Evolutionary conservation across 2,329 filamentous ascomycete species (phyloP).

Genomic region (Cladosporium sp.): DNA sequence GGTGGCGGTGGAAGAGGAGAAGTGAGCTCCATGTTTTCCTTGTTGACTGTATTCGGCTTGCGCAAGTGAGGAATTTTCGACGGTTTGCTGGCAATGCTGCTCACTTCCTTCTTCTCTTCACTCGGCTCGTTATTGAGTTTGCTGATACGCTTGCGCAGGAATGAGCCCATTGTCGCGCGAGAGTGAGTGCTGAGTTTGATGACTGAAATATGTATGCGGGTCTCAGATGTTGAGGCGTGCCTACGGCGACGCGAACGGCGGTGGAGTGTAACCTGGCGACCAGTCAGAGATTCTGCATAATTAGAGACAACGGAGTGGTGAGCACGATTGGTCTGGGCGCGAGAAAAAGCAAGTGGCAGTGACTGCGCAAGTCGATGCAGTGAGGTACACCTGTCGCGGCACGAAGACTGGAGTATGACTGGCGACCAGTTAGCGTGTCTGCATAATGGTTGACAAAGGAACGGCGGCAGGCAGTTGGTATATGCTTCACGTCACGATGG

Average conservation of each 20-base stretch:
- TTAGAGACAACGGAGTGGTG: not conserved
- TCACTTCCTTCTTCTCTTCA: not conserved
- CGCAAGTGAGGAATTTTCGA: conserved; percentile 7
- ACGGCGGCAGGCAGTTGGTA: not conserved
- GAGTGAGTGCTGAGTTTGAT: conserved; percentile 1
- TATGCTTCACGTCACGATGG: not conserved
- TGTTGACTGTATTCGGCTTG: not conserved
- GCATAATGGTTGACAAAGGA: not conserved
- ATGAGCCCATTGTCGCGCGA: conserved; percentile 14
- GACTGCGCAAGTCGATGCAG: not conserved
- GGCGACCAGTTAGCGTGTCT: no score
- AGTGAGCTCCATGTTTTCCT: conserved; percentile 15
- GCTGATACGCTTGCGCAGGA: conserved; percentile 20
- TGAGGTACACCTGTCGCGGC: not conserved
- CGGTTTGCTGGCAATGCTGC: not conserved
- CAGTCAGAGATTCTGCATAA: not conserved
- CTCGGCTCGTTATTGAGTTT: not conserved
- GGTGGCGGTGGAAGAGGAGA: conserved; percentile 6
- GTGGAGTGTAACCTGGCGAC: not conserved
- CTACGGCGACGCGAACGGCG: not conserved
- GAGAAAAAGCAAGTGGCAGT: not conserved
- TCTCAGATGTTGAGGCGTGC: not conserved
- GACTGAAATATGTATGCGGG: not conserved
- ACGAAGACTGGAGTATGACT: no score
- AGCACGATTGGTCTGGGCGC: not conserved